Conservation (phyloP, 495 filamentous ascomycete species). For the Neurospora sp. region DNA sequence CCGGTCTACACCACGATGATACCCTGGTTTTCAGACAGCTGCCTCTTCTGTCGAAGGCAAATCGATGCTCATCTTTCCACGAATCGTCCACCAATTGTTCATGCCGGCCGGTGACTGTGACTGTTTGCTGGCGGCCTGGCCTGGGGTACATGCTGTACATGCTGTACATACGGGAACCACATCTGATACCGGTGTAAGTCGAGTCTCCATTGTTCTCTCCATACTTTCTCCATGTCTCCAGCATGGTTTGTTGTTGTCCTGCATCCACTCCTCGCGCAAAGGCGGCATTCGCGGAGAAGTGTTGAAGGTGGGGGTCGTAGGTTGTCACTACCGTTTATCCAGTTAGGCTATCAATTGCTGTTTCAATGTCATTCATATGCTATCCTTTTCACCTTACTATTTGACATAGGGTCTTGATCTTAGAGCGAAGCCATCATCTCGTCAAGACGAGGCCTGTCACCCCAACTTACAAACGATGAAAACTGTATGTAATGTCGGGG, state of each 20-base stretch:
- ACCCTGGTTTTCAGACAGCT: background rate
- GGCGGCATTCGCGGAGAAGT: background rate
- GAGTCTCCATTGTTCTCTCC: background rate
- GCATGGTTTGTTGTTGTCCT: background rate
- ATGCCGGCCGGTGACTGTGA: background rate
- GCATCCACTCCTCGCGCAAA: background rate
- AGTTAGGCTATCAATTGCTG: background rate
- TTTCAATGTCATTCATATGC: background rate
- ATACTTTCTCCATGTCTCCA: background rate
- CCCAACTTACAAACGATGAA: background rate
- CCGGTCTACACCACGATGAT: background rate
- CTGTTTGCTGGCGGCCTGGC: background rate
- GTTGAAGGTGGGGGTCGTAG: background rate
- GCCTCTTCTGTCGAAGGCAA: background rate
- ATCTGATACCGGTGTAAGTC: background rate
- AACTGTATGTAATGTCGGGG: background rate
- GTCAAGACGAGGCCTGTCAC: background rate
- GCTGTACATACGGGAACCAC: background rate
- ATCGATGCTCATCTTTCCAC: background rate
- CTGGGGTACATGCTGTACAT: background rate
- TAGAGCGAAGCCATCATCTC: background rate
- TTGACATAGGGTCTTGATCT: background rate
- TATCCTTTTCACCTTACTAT: background rate
- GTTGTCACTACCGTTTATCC: background rate
- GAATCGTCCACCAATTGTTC: background rate